Evolutionary conservation across 495 filamentous ascomycete species (phyloP).

Genomic region (Daldinia grandis): DNA sequence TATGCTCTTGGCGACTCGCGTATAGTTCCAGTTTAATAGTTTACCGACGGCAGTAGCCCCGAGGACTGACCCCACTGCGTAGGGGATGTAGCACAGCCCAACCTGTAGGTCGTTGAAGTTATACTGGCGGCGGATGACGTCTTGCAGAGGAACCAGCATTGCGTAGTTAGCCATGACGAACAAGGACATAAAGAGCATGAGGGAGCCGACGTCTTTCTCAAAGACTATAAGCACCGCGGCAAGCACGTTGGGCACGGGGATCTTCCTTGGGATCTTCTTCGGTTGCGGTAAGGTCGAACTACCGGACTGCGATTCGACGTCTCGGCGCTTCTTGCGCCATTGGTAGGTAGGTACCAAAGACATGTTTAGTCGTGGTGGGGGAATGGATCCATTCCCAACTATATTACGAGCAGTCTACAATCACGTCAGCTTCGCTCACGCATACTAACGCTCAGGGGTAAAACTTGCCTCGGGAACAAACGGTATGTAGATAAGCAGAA

Average conservation of each 20-base stretch:
- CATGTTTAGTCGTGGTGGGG: not conserved
- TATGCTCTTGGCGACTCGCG: not conserved
- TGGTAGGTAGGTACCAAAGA: not conserved
- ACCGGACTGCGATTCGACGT: not conserved
- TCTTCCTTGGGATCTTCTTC: not conserved
- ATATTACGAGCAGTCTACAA: conserved; percentile 2
- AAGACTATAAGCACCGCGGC: conserved; percentile 4
- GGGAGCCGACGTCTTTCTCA: conserved; percentile 5
- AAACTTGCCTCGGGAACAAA: conserved; percentile 3
- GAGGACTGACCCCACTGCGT: not conserved
- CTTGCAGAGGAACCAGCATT: not conserved
- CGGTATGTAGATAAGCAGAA: not conserved
- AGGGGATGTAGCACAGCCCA: conserved; percentile 12
- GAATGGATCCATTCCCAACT: conserved; percentile 10
- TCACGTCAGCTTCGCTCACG: not conserved
- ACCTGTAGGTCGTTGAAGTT: conserved; percentile 1
- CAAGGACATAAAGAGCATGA: conserved; percentile 7
- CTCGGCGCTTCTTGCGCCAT: not conserved
- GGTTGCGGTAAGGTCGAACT: not conserved
- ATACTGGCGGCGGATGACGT: conserved; percentile 3
- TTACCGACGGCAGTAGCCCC: not conserved
- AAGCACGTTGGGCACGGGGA: conserved; percentile 1
- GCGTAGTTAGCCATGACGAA: conserved; percentile 10
- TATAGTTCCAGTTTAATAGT: conserved; percentile 14
- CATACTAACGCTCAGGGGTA: not conserved